These are phyloP conservation scores for Mycosphaerella arachidis DNA, from an alignment of 2,329 filamentous ascomycete species.

Conservation along the genomic window DNA sequence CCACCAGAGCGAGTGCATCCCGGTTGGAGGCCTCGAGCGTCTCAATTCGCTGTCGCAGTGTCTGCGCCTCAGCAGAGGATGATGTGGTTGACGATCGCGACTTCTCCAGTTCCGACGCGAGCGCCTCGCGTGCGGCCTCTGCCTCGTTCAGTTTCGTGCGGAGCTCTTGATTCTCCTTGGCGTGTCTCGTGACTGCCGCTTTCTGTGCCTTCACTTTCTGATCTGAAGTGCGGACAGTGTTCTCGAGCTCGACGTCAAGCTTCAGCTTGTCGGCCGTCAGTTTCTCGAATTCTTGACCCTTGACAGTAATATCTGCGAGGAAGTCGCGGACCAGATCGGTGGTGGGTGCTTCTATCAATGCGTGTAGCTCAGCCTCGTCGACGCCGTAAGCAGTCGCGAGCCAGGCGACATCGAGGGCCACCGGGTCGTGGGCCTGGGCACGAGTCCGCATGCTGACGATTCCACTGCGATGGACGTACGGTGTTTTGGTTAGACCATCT, in stretches of 20 bases:
- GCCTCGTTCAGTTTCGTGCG: slow-evolving; percentile 72
- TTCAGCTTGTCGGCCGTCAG: slow-evolving; percentile 84
- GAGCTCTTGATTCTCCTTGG: slow-evolving; percentile 77
- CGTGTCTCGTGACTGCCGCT: slow-evolving; percentile 72
- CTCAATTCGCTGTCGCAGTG: slow-evolving; percentile 74
- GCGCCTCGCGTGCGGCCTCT: slow-evolving; percentile 71
- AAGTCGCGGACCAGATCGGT: slow-evolving; percentile 71
- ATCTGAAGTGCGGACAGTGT: slow-evolving; percentile 77
- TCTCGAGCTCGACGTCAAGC: slow-evolving; percentile 88
- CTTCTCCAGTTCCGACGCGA: slow-evolving; percentile 77
- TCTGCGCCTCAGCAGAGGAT: slow-evolving; percentile 69
- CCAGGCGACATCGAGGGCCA: slow-evolving; percentile 65
- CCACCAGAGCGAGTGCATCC: slow-evolving; percentile 81
- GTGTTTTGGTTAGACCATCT: slow-evolving; percentile 13
- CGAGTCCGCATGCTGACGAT: slow-evolving; percentile 46
- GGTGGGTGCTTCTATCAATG: slow-evolving; percentile 64
- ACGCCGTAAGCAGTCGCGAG: slow-evolving; percentile 67
- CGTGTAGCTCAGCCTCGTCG: slow-evolving; percentile 59
- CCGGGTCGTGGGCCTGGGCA: slow-evolving; percentile 43
- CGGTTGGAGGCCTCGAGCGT: slow-evolving; percentile 89
- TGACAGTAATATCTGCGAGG: slow-evolving; percentile 68
- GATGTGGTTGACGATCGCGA: slow-evolving; percentile 70
- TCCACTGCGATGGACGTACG: not conserved
- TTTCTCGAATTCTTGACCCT: slow-evolving; percentile 76
- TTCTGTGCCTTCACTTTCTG: slow-evolving; percentile 78